Percentiles rank a stretch among this genome's conserved stretches.
phyloP scores from a whole-genome alignment of 257 asterid genomes.

The Capsicum chinense region DNA sequence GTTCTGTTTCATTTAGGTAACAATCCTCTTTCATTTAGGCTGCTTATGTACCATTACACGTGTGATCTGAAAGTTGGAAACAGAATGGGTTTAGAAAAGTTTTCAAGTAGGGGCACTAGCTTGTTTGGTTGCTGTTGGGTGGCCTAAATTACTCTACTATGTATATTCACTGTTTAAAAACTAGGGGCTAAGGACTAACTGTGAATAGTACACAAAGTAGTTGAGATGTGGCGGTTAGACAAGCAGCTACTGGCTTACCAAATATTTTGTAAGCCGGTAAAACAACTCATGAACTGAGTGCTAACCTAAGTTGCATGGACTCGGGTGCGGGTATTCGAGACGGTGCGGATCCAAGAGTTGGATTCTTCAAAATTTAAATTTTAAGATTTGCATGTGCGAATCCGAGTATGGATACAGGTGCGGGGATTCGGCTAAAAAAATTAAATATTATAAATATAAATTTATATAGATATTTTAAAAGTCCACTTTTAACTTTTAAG shows the following conservation, averaged over 20 bases:
- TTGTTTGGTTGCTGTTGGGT: slow-evolving; percentile 25
- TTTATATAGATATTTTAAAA: too few species aligned
- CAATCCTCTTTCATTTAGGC: not conserved
- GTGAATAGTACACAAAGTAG: not conserved
- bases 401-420: too few species aligned
- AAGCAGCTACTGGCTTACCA: not conserved
- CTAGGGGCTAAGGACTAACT: slow-evolving; percentile 20
- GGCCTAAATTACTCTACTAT: not conserved
- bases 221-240: not conserved
- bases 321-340: too few species aligned
- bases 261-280: not conserved
- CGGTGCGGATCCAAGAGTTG: too few species aligned
- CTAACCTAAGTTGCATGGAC: not conserved
- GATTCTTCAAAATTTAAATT: too few species aligned
- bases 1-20: not conserved
- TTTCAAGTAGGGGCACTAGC: slow-evolving; percentile 20
- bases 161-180: slow-evolving; percentile 17
- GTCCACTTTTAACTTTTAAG: too few species aligned
- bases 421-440: too few species aligned
- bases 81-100: not conserved
- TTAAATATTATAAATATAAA: too few species aligned
- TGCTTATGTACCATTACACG: not conserved
- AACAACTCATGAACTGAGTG: not conserved
- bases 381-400: too few species aligned
- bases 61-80: not conserved